A percentile compares a stretch with the other conserved stretches of the same genome.
phyloP scores from a whole-genome alignment of 768 basidiomycete genomes.

The Leccinum rimulosum region DNA sequence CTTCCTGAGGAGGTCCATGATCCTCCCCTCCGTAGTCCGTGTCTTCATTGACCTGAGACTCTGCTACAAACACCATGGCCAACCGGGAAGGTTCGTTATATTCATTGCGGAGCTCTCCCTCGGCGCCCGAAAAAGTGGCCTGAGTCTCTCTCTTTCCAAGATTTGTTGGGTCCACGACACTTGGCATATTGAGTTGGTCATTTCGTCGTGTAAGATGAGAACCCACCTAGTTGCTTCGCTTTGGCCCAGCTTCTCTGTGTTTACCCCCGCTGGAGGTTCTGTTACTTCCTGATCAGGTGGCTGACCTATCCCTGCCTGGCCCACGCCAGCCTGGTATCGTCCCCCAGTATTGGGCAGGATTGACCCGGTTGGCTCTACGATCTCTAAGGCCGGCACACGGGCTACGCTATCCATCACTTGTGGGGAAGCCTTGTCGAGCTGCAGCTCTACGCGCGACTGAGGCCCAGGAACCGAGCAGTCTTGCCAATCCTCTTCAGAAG shows the following conservation, averaged over 20 bases:
- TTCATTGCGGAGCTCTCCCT: no score
- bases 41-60: background rate
- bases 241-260: background rate
- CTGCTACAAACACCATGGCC: background rate
- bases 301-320: background rate
- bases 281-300: background rate
- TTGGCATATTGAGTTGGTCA: background rate
- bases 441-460: no score
- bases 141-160: constrained; percentile 13
- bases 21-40: no score
- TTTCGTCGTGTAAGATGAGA: background rate
- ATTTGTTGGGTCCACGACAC: constrained; percentile 22
- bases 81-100: no score
- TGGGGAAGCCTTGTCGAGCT: no score
- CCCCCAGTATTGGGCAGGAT: background rate
- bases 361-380: no score
- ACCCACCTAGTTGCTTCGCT: constrained; percentile 12
- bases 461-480: no score
- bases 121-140: background rate
- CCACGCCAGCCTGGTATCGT: background rate
- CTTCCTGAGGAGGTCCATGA: background rate
- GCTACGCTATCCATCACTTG: no score
- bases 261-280: background rate
- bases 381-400: no score
- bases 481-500: no score